Evolutionary conservation across 495 filamentous ascomycete genomes (phyloP).

Genomic region (Choiromyces venosus): DNA sequence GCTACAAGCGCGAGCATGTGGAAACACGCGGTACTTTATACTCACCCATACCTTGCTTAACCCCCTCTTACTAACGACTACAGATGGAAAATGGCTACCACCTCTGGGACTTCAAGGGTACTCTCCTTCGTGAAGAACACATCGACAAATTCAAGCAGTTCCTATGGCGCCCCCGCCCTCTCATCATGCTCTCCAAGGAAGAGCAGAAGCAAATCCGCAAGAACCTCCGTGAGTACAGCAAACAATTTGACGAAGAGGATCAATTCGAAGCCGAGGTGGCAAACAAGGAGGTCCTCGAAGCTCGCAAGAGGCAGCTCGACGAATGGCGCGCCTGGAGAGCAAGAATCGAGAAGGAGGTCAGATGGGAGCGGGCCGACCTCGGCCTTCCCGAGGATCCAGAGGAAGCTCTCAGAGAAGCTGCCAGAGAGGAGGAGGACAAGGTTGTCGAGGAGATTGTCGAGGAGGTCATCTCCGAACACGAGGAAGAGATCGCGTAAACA

Average conservation of each 20-base stretch:
- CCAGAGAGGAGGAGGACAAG: conserved; percentile 65
- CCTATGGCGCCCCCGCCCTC: conserved; percentile 84
- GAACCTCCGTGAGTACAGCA: conserved; percentile 94
- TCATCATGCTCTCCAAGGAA: conserved; percentile 81
- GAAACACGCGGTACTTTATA: conserved; percentile 77
- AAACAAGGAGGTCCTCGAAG: conserved; percentile 87
- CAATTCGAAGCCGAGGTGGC: conserved; percentile 83
- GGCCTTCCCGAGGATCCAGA: conserved; percentile 52
- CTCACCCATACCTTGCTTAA: not conserved
- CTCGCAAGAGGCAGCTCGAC: conserved; percentile 70
- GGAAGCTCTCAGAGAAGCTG: conserved; percentile 43
- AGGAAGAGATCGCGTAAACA: conserved; percentile 26
- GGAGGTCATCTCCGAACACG: conserved; percentile 57
- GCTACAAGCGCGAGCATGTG: conserved; percentile 85
- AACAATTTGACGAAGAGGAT: conserved; percentile 91
- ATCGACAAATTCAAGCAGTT: conserved; percentile 98
- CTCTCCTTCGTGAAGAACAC: conserved; percentile 80
- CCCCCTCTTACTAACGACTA: not conserved
- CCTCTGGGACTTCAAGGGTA: conserved; percentile 91
- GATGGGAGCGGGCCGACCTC: conserved; percentile 62
- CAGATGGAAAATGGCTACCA: conserved; percentile 99
- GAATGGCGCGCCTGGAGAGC: conserved; percentile 89
- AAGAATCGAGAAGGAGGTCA: conserved; percentile 64
- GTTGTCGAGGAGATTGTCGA: conserved; percentile 92
- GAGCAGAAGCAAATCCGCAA: conserved; percentile 97